These are phyloP conservation scores for Crotalaria pallida DNA, from an alignment of 306 rosid genomes.

Conservation along the genomic window DNA sequence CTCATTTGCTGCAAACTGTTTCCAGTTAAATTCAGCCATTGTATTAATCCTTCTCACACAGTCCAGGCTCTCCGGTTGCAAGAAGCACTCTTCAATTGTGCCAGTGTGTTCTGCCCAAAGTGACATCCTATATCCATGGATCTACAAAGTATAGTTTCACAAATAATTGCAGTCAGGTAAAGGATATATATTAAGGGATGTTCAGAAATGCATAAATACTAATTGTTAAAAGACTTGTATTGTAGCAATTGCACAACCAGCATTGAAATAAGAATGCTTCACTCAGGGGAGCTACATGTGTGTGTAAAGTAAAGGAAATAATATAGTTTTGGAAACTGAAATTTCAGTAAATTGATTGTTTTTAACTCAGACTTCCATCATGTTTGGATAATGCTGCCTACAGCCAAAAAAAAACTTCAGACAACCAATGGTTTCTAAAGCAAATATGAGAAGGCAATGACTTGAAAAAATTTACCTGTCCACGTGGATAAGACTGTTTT, in stretches of 20 bases:
- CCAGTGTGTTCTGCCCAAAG: slow-evolving; percentile 94
- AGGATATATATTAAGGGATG: background rate
- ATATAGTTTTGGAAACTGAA: background rate
- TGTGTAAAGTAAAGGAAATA: background rate
- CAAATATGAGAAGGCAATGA: slow-evolving; percentile 8
- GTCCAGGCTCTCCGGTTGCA: slow-evolving; percentile 73
- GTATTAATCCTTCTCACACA: slow-evolving; percentile 69
- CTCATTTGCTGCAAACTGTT: slow-evolving; percentile 60
- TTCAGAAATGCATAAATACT: background rate
- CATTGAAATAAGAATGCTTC: background rate
- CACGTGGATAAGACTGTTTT: slow-evolving; percentile 51
- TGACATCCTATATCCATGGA: slow-evolving; percentile 91
- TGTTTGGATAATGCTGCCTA: background rate
- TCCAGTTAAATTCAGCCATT: slow-evolving; percentile 81
- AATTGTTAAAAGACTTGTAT: background rate
- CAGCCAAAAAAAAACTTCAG: background rate
- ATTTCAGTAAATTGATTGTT: background rate
- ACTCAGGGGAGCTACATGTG: background rate
- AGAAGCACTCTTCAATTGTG: slow-evolving; percentile 61
- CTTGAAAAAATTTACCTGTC: slow-evolving; percentile 52
- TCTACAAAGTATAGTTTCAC: slow-evolving; percentile 36
- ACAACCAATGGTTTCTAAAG: background rate
- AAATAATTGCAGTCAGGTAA: background rate
- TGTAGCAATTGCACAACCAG: background rate
- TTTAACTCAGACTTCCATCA: background rate